Conservation (phyloP, 139 green algal species). For the Monoraphidium neglectum region DNA sequence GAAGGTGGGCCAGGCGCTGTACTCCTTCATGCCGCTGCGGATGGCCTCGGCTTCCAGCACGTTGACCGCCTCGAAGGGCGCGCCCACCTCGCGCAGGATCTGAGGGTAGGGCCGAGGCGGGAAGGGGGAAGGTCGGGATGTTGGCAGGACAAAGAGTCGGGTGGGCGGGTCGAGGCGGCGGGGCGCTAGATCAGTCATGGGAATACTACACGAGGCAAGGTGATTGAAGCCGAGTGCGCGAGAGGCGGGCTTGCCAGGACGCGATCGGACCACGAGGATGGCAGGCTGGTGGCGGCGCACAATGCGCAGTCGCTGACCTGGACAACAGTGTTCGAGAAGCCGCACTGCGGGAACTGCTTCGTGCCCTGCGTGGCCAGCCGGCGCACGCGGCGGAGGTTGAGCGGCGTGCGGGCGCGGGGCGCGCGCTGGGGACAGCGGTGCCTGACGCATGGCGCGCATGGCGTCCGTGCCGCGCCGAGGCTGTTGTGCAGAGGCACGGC, state of each 20-base stretch:
- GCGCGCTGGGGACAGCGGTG: too few relatives aligned
- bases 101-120: conserved; percentile 32
- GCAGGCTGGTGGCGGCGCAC: too few relatives aligned
- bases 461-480: too few relatives aligned
- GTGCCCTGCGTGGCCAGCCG: conserved; percentile 83
- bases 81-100: conserved; percentile 81
- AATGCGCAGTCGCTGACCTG: conserved; percentile 62
- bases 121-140: neutral
- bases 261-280: too few relatives aligned
- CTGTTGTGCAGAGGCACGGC: too few relatives aligned
- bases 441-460: too few relatives aligned
- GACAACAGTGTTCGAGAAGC: conserved; percentile 95
- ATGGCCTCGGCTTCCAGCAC: conserved; percentile 93
- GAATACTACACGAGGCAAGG: neutral
- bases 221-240: neutral
- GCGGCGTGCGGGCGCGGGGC: conserved; percentile 19
- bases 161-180: neutral
- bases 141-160: neutral
- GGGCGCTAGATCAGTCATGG: neutral
- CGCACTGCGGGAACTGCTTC: conserved; percentile 90
- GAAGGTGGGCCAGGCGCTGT: conserved; percentile 57
- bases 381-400: conserved; percentile 49
- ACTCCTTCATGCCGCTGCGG: conserved; percentile 87
- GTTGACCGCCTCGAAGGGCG: conserved; percentile 87
- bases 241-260: neutral